Evolutionary conservation across 768 basidiomycete genomes (phyloP), one percentile per base, ranked within the genome.

Genomic region (Tulasnella sp.): DNA sequence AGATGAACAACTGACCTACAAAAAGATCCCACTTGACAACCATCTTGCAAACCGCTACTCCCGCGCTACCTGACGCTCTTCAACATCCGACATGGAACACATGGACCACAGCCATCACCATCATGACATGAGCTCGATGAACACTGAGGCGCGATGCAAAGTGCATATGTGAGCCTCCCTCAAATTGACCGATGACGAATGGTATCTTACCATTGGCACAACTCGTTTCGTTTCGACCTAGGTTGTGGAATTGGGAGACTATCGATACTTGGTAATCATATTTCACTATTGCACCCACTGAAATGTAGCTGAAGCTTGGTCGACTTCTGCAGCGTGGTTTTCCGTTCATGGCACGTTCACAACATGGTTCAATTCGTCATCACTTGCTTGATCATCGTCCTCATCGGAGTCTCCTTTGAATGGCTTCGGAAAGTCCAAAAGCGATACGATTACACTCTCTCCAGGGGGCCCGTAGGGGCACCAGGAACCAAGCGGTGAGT

Each of bases 351-450:
- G 46, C 73, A 94, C 85, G 89, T 95, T 81, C 85, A 82, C 79
- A 88, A 90, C 32, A 85, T 83, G 73, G 80, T 86, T 78, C 83
- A 85, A 35, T 93, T 96, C 83, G 79, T 90, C 79, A 80, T 91
- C 79, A 93, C 93, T 35, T 91, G 89, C 83, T 67, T 90, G 80
- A 87, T 85, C 77, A 90, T 95, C 83, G 86, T 91, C 77, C 84
- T 84, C 0, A 87, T 96, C 39, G 90, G 92, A 73, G 85, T 93
- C n/a, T 84, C 91, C 77, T 95, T 91, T 84, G 94, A 96, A 82
- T 95, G 92, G 83, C 87, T 95, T 73, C 90, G 93, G 75, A 86
- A 86, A 57, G 87, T 91, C 80, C 89, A 90, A 83, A 87, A 85
- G 81, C 83, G 83, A 57, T 85, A 93, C 75, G 93, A 95, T 82